Base-by-base conservation (phyloP, 2,329 filamentous ascomycete genomes). In the Diaporthe vaccinii region DNA sequence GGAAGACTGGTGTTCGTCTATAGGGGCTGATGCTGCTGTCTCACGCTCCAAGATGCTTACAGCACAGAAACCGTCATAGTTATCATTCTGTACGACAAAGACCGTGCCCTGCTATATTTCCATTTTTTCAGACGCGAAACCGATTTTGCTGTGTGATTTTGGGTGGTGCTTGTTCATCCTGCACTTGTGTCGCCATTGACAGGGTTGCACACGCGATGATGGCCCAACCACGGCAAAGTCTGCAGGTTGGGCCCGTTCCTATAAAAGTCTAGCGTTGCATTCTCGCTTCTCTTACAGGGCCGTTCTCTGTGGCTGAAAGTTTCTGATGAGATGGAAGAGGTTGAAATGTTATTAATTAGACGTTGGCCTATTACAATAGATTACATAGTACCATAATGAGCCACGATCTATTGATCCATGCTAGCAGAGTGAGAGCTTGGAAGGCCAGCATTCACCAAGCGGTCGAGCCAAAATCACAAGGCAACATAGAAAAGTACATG, bases 191-290 rank as follows among this genome's bases (percentile, higher is more conserved):
- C 61, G 57, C 57, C 36, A 62, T 44, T 36, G 58, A 25, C 58
- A 62, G 58, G 58, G 58, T 62, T 62, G 22, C 58, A 44, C 12
- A 62, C 58, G 34, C 58, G 4, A 62, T 62, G 36, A 44, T 44
- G 17, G 55, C 31, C 34, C 57, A n/a, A 31, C 53, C 53, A 57
- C 25, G 0, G 5, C 5, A 12, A 31, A 25, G 22, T 53, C 1
- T 20, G 53, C 15, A 34, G 28, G 2, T 57, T 53, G n/a, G 4
- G 22, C 4, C 49, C 15, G 14, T 31, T 57, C 53, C 25, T 57
- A 12, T 12, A 31, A 17, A 31, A 25, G 14, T 55, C 15, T 15
- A 28, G 15, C 15, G 7, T 46, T 8, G 22, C 6, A 15, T 20
- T 22, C 15, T 9, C 17, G 44, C 44, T 46, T 46, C 44, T 46